phyloP scores from a whole-genome alignment of 2,329 filamentous ascomycete genomes.

The Penicillium sp. region DNA sequence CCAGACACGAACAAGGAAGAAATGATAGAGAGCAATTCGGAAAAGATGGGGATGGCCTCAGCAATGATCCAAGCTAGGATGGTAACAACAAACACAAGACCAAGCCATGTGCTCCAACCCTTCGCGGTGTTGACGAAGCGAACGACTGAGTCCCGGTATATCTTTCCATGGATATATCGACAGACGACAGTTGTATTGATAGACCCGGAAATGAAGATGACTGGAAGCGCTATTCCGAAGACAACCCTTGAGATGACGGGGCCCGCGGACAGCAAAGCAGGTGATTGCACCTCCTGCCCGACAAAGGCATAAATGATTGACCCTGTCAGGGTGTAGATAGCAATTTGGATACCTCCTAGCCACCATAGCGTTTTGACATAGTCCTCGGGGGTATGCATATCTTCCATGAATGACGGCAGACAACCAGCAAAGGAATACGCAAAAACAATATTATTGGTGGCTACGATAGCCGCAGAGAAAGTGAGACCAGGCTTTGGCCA shows the following conservation, averaged over 20 bases:
- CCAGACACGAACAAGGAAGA: constrained; percentile 10
- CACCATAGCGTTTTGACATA: constrained; percentile 10
- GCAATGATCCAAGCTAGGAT: constrained; percentile 19
- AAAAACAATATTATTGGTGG: constrained; percentile 9
- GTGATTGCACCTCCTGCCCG: constrained; percentile 9
- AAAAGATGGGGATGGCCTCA: constrained; percentile 20
- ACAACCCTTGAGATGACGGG: constrained; percentile 8
- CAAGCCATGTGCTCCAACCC: constrained; percentile 18
- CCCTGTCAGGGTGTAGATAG: constrained; percentile 7
- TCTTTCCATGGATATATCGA: constrained; percentile 19
- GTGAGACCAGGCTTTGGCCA: constrained; percentile 9
- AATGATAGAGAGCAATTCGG: constrained; percentile 14
- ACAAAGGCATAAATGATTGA: constrained; percentile 11
- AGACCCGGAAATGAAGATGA: constrained; percentile 18
- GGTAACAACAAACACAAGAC: constrained; percentile 11
- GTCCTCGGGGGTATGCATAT: constrained; percentile 9
- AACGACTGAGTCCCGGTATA: constrained; percentile 12
- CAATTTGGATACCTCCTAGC: constrained; percentile 8
- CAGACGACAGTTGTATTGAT: constrained; percentile 19
- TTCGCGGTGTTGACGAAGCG: constrained; percentile 18
- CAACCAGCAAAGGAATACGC: constrained; percentile 8
- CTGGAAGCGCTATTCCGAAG: constrained; percentile 8
- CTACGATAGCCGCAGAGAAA: constrained; percentile 7
- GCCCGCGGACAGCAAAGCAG: constrained; percentile 6
- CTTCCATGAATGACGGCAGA: constrained; percentile 7